phyloP scores from a whole-genome alignment of 1,284 basidiomycete genomes.

The Cronartium quercuum region DNA sequence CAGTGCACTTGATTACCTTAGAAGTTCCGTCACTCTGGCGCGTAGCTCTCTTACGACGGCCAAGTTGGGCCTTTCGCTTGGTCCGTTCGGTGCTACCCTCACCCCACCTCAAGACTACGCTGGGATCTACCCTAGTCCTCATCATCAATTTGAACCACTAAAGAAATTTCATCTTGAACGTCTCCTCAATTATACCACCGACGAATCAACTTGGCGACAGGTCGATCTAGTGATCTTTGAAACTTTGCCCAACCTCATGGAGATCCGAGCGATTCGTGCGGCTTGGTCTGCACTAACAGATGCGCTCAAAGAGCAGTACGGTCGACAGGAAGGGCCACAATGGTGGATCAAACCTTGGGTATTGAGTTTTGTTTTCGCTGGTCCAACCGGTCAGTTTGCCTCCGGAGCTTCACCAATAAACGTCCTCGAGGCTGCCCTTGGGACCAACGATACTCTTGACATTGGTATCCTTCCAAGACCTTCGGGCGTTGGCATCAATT shows the following conservation, averaged over 20 bases:
- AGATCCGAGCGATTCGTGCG: slow-evolving; percentile 61
- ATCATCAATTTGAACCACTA: not conserved
- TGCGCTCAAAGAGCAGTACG: slow-evolving; percentile 47
- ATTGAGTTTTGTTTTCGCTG: slow-evolving; percentile 65
- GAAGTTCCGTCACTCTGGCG: not conserved
- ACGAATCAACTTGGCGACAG: slow-evolving; percentile 56
- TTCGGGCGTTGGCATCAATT: slow-evolving; percentile 64
- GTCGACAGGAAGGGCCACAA: slow-evolving; percentile 42
- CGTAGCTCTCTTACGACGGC: slow-evolving; percentile 4
- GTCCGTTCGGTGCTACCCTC: slow-evolving; percentile 66
- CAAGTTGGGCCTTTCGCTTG: slow-evolving; percentile 62
- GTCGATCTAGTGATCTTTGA: slow-evolving; percentile 70
- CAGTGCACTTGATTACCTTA: not conserved
- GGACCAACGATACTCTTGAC: not conserved
- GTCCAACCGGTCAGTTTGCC: slow-evolving; percentile 39
- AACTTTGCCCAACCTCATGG: slow-evolving; percentile 65
- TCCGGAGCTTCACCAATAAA: slow-evolving; percentile 1
- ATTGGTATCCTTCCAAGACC: slow-evolving; percentile 49
- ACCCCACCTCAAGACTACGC: slow-evolving; percentile 59
- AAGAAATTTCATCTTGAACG: slow-evolving; percentile 50
- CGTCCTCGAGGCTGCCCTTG: slow-evolving; percentile 8
- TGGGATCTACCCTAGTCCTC: slow-evolving; percentile 41
- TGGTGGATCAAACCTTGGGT: slow-evolving; percentile 61
- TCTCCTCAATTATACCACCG: slow-evolving; percentile 56
- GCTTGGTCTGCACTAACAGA: slow-evolving; percentile 49